Evolutionary conservation across 805 yeast genomes (phyloP).

Genomic region (Teunomyces pallodes): DNA sequence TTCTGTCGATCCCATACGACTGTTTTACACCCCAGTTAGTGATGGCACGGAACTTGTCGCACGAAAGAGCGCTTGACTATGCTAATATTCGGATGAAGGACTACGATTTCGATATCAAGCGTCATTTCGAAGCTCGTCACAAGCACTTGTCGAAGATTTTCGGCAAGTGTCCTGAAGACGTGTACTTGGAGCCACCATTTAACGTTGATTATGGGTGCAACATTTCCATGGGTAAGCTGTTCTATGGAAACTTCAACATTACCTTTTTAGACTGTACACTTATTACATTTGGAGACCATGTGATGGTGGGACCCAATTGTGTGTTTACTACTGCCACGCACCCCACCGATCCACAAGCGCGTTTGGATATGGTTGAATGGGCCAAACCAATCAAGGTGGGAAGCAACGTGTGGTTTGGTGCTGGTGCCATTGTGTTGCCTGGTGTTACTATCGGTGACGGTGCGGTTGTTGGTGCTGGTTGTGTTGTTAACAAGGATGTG

Average conservation of each 20-base stretch:
- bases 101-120: constrained; percentile 23
- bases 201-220: constrained; percentile 68
- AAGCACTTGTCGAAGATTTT: constrained; percentile 39
- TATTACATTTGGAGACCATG: constrained; percentile 59
- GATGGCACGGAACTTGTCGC: constrained; percentile 27
- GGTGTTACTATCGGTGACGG: constrained; percentile 67
- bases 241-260: constrained; percentile 58
- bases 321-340: constrained; percentile 63
- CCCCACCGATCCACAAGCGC: constrained; percentile 48
- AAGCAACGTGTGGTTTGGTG: constrained; percentile 67
- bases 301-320: constrained; percentile 62
- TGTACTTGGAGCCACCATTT: constrained; percentile 57
- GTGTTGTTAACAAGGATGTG: constrained; percentile 58
- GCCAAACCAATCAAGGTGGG: constrained; percentile 60
- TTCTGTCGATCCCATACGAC: constrained; percentile 49
- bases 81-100: constrained; percentile 31
- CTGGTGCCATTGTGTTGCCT: constrained; percentile 52
- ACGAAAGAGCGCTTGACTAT: constrained; percentile 36
- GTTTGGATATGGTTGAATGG: constrained; percentile 48
- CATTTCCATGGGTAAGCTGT: constrained; percentile 51
- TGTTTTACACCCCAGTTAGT: constrained; percentile 26
- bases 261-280: constrained; percentile 58
- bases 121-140: constrained; percentile 34
- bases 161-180: constrained; percentile 45
- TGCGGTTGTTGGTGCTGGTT: constrained; percentile 64